Percentiles rank a stretch among this genome's conserved stretches.
Conservation (phyloP, 2,329 filamentous ascomycete species). For the Exophiala sp. region DNA sequence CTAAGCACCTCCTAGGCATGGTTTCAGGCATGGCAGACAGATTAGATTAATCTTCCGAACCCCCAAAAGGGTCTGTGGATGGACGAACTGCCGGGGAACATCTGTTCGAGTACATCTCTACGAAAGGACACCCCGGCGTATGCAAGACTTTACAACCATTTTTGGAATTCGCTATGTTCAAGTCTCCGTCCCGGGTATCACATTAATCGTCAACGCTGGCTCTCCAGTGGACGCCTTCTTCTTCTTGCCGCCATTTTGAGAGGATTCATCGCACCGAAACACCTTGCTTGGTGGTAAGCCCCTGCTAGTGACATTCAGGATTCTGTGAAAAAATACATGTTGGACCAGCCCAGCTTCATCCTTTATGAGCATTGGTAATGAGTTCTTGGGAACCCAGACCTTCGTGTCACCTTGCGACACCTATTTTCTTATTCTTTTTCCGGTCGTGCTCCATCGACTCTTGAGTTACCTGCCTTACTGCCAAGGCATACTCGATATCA, state of each 20-base stretch:
- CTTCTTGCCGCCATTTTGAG: no score
- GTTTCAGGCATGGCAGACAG: not conserved
- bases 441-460: constrained; percentile 17
- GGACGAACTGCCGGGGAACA: not conserved
- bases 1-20: not conserved
- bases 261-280: no score
- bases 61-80: not conserved
- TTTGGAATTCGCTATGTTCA: not conserved
- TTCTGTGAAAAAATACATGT: no score
- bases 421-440: constrained; percentile 15
- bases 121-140: no score
- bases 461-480: constrained; percentile 24
- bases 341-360: not conserved
- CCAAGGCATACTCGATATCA: constrained; percentile 27
- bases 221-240: not conserved
- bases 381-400: not conserved
- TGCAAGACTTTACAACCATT: no score
- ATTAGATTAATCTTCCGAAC: constrained; percentile 1
- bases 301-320: no score
- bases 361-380: not conserved
- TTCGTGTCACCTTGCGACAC: constrained; percentile 8
- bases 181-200: not conserved
- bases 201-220: constrained; percentile 1
- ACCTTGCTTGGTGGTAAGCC: no score
- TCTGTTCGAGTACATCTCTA: not conserved